phyloP scores from a whole-genome alignment of 2,329 filamentous ascomycete genomes.

The Canariomyces notabilis region DNA sequence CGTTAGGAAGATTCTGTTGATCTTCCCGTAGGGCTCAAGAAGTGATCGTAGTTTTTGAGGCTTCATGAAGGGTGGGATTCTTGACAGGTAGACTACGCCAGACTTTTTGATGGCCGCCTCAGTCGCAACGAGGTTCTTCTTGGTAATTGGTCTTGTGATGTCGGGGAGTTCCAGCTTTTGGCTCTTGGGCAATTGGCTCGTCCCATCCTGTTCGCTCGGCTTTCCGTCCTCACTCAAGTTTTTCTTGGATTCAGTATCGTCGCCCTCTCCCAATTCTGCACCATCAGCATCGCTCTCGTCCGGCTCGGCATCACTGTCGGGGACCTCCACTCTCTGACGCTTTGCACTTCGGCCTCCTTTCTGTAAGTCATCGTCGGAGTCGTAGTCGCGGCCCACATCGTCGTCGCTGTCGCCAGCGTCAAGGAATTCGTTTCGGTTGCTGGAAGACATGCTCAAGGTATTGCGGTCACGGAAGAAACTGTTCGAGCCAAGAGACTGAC shows the following conservation, averaged over 20 bases:
- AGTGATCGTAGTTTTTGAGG: conserved; percentile 70
- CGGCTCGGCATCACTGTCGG: conserved; percentile 35
- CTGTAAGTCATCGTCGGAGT: conserved; percentile 64
- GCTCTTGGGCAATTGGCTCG: conserved; percentile 21
- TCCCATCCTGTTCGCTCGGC: conserved; percentile 25
- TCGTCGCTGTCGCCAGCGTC: conserved; percentile 56
- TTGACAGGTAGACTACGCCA: conserved; percentile 77
- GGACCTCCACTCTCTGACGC: conserved; percentile 53
- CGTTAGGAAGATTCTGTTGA: conserved; percentile 74
- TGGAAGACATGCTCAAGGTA: conserved; percentile 53
- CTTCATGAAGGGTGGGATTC: conserved; percentile 86
- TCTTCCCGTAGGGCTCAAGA: conserved; percentile 66
- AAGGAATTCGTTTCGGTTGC: conserved; percentile 69
- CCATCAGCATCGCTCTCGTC: conserved; percentile 27
- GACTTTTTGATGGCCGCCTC: conserved; percentile 65
- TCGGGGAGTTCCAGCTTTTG: conserved; percentile 37
- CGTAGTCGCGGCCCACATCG: conserved; percentile 54
- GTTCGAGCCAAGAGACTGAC: background rate
- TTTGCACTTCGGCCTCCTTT: conserved; percentile 61
- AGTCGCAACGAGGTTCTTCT: conserved; percentile 63
- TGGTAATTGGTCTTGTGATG: conserved; percentile 51
- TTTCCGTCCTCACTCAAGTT: no score
- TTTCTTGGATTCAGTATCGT: no score
- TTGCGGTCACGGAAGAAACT: background rate
- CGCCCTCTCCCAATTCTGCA: conserved; percentile 21